These are phyloP conservation scores for Pilaira anomala DNA, from an alignment of 192 early-diverging fungal genomes.

Conservation along the genomic window DNA sequence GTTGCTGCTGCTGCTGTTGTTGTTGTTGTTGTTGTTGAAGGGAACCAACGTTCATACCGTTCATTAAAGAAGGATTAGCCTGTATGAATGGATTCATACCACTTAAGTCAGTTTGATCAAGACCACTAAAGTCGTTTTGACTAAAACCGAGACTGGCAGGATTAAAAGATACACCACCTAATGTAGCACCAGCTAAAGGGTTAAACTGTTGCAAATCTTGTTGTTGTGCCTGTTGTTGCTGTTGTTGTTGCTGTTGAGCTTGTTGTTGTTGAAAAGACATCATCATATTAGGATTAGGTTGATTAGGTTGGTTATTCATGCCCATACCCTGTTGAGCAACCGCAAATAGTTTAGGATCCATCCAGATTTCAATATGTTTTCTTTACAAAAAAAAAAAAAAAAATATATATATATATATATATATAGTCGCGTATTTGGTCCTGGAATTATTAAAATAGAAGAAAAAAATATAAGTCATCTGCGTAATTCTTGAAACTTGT, in stretches of 20 bases:
- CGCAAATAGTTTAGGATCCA: constrained; percentile 18
- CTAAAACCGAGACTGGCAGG: constrained; percentile 8
- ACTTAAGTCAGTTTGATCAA: constrained; percentile 19
- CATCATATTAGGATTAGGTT: background rate
- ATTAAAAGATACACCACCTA: constrained; percentile 7
- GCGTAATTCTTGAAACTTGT: too few species aligned
- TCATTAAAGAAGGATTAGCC: constrained; percentile 6
- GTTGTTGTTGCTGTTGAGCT: background rate
- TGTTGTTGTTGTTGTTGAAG: constrained; percentile 12
- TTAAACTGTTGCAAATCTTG: constrained; percentile 8
- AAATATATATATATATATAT: too few species aligned
- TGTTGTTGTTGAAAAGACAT: constrained; percentile 1
- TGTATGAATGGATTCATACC: constrained; percentile 10
- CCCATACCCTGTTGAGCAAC: background rate
- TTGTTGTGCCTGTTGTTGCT: constrained; percentile 16
- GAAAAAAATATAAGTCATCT: too few species aligned
- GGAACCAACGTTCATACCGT: constrained; percentile 10
- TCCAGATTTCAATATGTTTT: background rate
- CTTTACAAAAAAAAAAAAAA: background rate
- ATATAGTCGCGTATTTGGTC: background rate
- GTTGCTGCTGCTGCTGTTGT: constrained; percentile 7
- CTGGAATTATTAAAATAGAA: too few species aligned
- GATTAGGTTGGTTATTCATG: background rate
- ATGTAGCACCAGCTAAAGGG: background rate
- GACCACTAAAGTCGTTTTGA: constrained; percentile 2